Evolutionary conservation across 306 rosid genomes (phyloP).

Genomic region (Geum urbanum): DNA sequence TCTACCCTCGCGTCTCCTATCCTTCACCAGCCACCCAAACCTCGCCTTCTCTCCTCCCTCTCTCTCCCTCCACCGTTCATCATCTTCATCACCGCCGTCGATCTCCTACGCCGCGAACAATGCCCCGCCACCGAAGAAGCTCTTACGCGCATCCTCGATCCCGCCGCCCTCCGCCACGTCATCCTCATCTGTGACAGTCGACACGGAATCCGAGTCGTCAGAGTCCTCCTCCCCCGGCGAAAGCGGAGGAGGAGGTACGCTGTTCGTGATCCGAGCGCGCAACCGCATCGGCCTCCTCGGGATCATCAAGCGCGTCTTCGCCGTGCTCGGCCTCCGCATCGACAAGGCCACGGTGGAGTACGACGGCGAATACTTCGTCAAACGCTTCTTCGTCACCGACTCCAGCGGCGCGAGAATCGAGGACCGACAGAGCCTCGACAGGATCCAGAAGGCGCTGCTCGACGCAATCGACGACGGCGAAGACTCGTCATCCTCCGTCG

Average conservation of each 20-base stretch:
- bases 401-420: conserved; percentile 53
- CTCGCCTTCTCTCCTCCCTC: conserved; percentile 23
- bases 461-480: conserved; percentile 53
- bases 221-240: too few relatives aligned
- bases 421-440: conserved; percentile 41
- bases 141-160: conserved; percentile 29
- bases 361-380: conserved; percentile 51
- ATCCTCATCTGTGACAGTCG: conserved; percentile 28
- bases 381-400: conserved; percentile 57
- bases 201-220: background rate
- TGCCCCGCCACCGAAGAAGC: conserved; percentile 16
- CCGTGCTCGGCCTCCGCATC: conserved; percentile 56
- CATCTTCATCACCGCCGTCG: conserved; percentile 13
- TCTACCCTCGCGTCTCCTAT: conserved; percentile 30
- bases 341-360: conserved; percentile 62
- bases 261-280: conserved; percentile 55
- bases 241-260: conserved; percentile 38
- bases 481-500: conserved; percentile 16
- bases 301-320: conserved; percentile 59
- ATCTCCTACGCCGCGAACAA: conserved; percentile 6
- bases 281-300: conserved; percentile 67
- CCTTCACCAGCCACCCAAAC: conserved; percentile 10
- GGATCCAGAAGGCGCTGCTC: conserved; percentile 53
- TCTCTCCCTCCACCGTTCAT: background rate
- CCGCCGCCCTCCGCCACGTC: conserved; percentile 31